Evolutionary conservation across 768 basidiomycete genomes (phyloP).

Genomic region (Epithele typhae): DNA sequence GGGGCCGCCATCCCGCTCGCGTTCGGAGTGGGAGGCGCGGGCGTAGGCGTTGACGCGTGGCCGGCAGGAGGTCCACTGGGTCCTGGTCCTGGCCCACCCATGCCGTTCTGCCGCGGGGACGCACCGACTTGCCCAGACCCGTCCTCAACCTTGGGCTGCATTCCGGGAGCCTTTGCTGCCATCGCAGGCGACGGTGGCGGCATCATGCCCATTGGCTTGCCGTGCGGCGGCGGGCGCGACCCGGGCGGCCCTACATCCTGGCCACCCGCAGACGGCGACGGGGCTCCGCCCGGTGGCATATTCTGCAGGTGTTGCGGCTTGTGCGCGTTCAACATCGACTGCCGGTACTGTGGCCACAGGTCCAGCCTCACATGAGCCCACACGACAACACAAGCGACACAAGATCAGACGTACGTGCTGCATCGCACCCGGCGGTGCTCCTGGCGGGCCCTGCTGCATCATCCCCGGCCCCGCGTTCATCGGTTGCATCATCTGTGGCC

Average conservation of each 20-base stretch:
- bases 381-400: background rate
- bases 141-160: conserved; percentile 11
- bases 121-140: conserved; percentile 13
- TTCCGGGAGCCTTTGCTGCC: conserved; percentile 14
- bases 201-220: conserved; percentile 42
- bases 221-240: conserved; percentile 26
- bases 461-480: conserved; percentile 36
- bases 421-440: conserved; percentile 34
- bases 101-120: conserved; percentile 21
- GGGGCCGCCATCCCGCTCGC: conserved; percentile 28
- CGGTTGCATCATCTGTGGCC: conserved; percentile 28
- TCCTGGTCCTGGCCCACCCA: conserved; percentile 4
- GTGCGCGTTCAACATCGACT: conserved; percentile 33
- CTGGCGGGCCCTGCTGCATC: conserved; percentile 32
- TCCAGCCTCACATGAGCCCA: background rate
- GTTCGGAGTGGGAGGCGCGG: conserved; percentile 34
- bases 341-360: conserved; percentile 30
- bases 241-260: conserved; percentile 24
- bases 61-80: conserved; percentile 16
- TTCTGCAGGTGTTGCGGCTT: conserved; percentile 21
- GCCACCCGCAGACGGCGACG: conserved; percentile 42
- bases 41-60: conserved; percentile 11
- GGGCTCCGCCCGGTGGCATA: conserved; percentile 31
- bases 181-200: conserved; percentile 52
- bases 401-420: conserved; percentile 16